These are phyloP conservation scores for Aphanomyces stellatus DNA, from an alignment of 352 stramenopile genomes.

Conservation along the genomic window DNA sequence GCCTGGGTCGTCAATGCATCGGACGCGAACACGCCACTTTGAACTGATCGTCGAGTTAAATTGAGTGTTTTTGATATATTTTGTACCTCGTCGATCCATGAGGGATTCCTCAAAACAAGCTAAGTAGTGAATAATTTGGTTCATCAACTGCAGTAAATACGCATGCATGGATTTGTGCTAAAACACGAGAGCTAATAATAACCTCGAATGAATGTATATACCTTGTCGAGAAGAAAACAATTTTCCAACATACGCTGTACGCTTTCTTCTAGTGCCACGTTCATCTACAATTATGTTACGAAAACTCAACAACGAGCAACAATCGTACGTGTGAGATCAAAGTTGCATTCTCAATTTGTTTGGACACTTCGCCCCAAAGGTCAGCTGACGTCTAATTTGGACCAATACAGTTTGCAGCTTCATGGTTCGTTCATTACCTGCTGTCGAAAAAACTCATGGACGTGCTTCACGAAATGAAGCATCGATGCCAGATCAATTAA, in stretches of 20 bases:
- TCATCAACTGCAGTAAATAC: conserved; percentile 64
- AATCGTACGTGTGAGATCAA: conserved; percentile 19
- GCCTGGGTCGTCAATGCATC: conserved; percentile 34
- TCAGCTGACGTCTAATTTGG: conserved; percentile 23
- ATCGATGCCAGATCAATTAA: conserved; percentile 55
- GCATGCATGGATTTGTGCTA: conserved; percentile 55
- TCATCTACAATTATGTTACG: conserved; percentile 33
- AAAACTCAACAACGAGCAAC: conserved; percentile 19
- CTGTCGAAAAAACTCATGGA: conserved; percentile 58
- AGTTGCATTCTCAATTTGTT: conserved; percentile 22
- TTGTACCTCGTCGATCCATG: conserved; percentile 16
- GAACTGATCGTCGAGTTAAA: neutral
- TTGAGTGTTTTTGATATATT: no score
- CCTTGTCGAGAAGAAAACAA: conserved; percentile 70
- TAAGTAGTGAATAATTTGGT: conserved; percentile 60
- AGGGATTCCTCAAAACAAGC: conserved; percentile 44
- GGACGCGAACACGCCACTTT: no score
- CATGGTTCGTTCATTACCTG: conserved; percentile 28
- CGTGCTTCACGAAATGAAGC: conserved; percentile 63
- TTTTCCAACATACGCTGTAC: conserved; percentile 50
- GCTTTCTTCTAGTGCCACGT: conserved; percentile 47
- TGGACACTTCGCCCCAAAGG: conserved; percentile 22
- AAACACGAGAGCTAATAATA: neutral
- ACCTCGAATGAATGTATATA: no score
- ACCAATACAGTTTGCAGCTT: neutral